Evolutionary conservation across 768 basidiomycete genomes (phyloP).

Genomic region (Termitomyces titanicus): DNA sequence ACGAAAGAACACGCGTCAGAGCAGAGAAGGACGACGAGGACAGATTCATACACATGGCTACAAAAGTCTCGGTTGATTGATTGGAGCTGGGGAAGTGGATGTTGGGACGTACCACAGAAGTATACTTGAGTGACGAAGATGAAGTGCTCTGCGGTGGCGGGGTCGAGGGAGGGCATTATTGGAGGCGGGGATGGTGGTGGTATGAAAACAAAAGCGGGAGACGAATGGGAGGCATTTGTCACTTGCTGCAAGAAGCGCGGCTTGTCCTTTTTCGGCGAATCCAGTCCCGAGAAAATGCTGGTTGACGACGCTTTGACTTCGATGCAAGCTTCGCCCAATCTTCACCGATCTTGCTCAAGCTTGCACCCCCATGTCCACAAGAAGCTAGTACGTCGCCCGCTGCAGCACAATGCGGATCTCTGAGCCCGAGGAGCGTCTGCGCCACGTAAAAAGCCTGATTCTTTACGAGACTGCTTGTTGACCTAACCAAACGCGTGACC

Average conservation of each 20-base stretch:
- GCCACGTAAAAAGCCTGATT: constrained; percentile 13
- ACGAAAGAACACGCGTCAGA: constrained; percentile 23
- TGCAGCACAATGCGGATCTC: constrained; percentile 5
- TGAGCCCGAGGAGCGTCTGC: neutral
- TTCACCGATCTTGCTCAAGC: constrained; percentile 12
- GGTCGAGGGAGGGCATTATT: constrained; percentile 14
- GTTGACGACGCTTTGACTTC: constrained; percentile 17
- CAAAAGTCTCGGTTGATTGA: constrained; percentile 28
- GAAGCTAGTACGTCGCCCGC: constrained; percentile 8
- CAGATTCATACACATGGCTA: constrained; percentile 66
- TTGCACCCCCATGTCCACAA: constrained; percentile 8
- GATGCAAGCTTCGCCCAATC: constrained; percentile 12
- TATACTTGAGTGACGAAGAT: constrained; percentile 81
- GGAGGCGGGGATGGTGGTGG: constrained; percentile 28
- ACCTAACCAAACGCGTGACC: neutral
- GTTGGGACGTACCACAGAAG: constrained; percentile 70
- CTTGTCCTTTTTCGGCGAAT: constrained; percentile 26
- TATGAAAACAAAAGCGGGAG: constrained; percentile 34
- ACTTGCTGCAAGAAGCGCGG: constrained; percentile 43
- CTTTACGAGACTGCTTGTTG: neutral
- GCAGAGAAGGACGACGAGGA: constrained; percentile 21
- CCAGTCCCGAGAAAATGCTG: constrained; percentile 13
- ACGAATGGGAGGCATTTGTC: constrained; percentile 39
- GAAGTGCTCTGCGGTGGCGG: constrained; percentile 65
- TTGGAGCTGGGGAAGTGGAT: constrained; percentile 16